Evolutionary conservation across 2,329 filamentous ascomycete species (phyloP).

Genomic region (Verticillium klebahnii): DNA sequence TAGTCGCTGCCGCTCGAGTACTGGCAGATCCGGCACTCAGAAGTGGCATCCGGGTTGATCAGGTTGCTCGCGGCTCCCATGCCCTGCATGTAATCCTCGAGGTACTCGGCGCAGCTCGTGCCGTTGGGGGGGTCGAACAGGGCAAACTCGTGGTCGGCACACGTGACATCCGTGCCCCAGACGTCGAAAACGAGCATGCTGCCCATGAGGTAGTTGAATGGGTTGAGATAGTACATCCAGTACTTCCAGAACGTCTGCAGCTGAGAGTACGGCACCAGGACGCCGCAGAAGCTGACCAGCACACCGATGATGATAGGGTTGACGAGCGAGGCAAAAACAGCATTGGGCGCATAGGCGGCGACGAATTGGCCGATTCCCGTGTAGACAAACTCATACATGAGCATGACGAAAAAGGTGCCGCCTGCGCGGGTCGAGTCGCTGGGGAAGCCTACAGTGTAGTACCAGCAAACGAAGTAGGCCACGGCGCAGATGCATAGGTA

Average conservation of each 20-base stretch:
- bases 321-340: constrained; percentile 52
- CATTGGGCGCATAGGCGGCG: constrained; percentile 59
- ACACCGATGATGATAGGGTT: constrained; percentile 53
- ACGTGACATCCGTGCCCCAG: constrained; percentile 42
- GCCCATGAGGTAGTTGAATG: constrained; percentile 58
- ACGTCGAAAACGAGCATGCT: constrained; percentile 47
- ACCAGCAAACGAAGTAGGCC: constrained; percentile 51
- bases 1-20: constrained; percentile 57
- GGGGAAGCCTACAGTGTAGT: constrained; percentile 52
- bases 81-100: constrained; percentile 44
- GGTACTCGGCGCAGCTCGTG: constrained; percentile 54
- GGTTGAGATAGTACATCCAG: constrained; percentile 60
- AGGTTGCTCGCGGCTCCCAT: constrained; percentile 45
- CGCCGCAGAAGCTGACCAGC: constrained; percentile 68
- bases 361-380: constrained; percentile 58
- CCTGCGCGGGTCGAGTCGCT: constrained; percentile 40
- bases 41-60: constrained; percentile 53
- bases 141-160: constrained; percentile 43
- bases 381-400: constrained; percentile 57
- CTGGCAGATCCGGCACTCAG: constrained; percentile 56
- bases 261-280: constrained; percentile 62
- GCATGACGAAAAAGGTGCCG: constrained; percentile 47
- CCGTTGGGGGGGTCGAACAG: constrained; percentile 44
- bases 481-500: constrained; percentile 39
- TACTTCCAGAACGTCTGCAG: constrained; percentile 64